A percentile compares a stretch with the other conserved stretches of the same genome.
phyloP scores from a whole-genome alignment of 768 basidiomycete species.

The Kondoa malvinella region DNA sequence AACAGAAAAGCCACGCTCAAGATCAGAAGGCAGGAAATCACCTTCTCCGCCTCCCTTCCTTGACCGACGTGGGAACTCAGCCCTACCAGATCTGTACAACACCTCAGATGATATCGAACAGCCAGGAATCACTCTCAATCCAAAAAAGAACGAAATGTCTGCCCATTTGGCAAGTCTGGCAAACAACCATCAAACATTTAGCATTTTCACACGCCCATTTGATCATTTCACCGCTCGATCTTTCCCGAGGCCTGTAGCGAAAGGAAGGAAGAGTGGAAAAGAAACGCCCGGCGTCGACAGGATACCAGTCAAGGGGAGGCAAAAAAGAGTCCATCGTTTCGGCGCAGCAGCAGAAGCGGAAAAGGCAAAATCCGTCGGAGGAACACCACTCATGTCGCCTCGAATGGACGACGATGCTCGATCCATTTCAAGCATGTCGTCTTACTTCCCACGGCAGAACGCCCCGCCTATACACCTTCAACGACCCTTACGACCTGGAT shows the following conservation, averaged over 20 bases:
- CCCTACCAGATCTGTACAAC: background rate
- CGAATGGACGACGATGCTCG: background rate
- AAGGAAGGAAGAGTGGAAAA: background rate
- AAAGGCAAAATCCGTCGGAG: background rate
- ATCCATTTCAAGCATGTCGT: background rate
- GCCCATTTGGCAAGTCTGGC: constrained; percentile 73
- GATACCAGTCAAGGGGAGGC: background rate
- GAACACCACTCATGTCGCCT: background rate
- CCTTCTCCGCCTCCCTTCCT: constrained; percentile 1
- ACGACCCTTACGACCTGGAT: background rate
- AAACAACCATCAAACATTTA: constrained; percentile 79
- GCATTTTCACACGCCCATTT: constrained; percentile 75
- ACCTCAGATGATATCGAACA: constrained; percentile 12
- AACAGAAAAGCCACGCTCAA: constrained; percentile 11
- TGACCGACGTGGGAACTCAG: background rate
- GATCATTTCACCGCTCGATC: constrained; percentile 86
- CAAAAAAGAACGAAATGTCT: constrained; percentile 54
- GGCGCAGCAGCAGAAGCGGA: background rate
- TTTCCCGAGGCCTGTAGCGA: constrained; percentile 38
- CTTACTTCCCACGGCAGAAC: background rate
- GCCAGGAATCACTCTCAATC: constrained; percentile 38
- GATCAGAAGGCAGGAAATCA: constrained; percentile 21
- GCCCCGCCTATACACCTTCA: background rate
- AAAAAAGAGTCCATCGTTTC: background rate
- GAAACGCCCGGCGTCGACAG: background rate